A percentile compares a stretch with the other conserved stretches of the same genome.
Conservation (phyloP, 768 basidiomycete genomes). For the Xerocomellus dryophilus region DNA sequence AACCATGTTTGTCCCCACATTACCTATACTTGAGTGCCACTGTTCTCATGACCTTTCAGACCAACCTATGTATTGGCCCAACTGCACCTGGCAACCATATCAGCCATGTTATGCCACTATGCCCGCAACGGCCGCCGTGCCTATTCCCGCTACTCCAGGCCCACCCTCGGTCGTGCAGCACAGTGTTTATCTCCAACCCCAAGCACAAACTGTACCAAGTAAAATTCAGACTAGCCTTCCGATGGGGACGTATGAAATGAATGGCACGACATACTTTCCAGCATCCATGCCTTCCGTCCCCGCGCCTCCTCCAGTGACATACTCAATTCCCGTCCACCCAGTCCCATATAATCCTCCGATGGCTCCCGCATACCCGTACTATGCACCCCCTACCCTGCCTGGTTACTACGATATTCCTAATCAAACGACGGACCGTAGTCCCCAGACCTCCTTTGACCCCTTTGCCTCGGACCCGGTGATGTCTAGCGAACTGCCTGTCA, state of each 20-base stretch:
- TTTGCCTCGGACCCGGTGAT: slow-evolving; percentile 19
- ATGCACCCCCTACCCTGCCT: slow-evolving; percentile 6
- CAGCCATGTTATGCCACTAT: slow-evolving; percentile 32
- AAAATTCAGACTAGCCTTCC: slow-evolving; percentile 9
- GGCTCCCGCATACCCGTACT: slow-evolving; percentile 8
- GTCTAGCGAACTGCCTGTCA: slow-evolving; percentile 11
- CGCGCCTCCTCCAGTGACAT: slow-evolving; percentile 3
- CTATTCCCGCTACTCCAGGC: background rate
- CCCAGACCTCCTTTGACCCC: slow-evolving; percentile 17
- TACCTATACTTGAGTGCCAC: background rate
- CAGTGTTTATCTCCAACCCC: background rate
- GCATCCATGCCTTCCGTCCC: background rate
- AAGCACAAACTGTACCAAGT: background rate
- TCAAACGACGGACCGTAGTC: background rate
- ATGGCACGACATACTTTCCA: slow-evolving; percentile 32
- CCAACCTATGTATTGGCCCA: slow-evolving; percentile 17
- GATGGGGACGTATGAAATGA: slow-evolving; percentile 20
- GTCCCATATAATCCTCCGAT: slow-evolving; percentile 4
- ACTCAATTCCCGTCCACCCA: slow-evolving; percentile 5
- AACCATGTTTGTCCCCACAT: slow-evolving; percentile 31
- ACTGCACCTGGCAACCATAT: slow-evolving; percentile 12
- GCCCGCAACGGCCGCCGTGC: slow-evolving; percentile 12
- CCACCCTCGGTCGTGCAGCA: slow-evolving; percentile 2
- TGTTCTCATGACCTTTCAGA: slow-evolving; percentile 7
- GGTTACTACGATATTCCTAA: slow-evolving; percentile 1